Conservation (phyloP, 768 basidiomycete species). For the Hebeloma cylindrosporum region DNA sequence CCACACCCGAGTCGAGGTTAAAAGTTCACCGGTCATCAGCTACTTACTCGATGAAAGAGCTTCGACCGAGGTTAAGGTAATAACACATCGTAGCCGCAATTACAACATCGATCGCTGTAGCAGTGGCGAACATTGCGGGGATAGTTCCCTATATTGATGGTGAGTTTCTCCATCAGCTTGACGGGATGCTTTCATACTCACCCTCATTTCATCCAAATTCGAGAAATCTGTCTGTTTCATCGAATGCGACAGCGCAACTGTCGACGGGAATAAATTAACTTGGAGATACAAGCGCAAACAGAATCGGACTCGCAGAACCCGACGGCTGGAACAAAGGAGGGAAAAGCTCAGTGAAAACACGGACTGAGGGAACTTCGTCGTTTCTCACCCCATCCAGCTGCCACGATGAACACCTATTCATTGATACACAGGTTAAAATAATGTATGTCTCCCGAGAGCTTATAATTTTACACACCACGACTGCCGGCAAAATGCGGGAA, state of each 20-base stretch:
- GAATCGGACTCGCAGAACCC: conserved; percentile 12
- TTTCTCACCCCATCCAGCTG: conserved; percentile 35
- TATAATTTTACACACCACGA: conserved; percentile 15
- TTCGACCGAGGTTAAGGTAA: conserved; percentile 28
- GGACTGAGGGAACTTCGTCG: not conserved
- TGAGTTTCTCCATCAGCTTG: not conserved
- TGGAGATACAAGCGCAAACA: not conserved
- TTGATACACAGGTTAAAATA: conserved; percentile 28
- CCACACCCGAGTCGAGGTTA: too few species aligned
- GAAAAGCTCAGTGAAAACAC: not conserved
- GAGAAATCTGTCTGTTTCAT: conserved; percentile 29
- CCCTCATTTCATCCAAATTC: conserved; percentile 29
- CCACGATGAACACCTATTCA: too few species aligned
- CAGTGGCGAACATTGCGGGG: conserved; percentile 36
- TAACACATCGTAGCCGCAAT: conserved; percentile 33
- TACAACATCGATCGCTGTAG: conserved; percentile 41
- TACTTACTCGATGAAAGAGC: conserved; percentile 21
- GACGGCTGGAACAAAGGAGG: not conserved
- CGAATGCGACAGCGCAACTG: conserved; percentile 35
- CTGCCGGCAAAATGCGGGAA: conserved; percentile 7
- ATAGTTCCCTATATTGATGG: conserved; percentile 36
- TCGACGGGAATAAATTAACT: not conserved
- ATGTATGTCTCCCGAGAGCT: not conserved
- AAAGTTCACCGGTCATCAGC: not conserved
- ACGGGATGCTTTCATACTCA: conserved; percentile 14